Evolutionary conservation across 495 filamentous ascomycete species (phyloP).

Genomic region (Podospora anserina): DNA sequence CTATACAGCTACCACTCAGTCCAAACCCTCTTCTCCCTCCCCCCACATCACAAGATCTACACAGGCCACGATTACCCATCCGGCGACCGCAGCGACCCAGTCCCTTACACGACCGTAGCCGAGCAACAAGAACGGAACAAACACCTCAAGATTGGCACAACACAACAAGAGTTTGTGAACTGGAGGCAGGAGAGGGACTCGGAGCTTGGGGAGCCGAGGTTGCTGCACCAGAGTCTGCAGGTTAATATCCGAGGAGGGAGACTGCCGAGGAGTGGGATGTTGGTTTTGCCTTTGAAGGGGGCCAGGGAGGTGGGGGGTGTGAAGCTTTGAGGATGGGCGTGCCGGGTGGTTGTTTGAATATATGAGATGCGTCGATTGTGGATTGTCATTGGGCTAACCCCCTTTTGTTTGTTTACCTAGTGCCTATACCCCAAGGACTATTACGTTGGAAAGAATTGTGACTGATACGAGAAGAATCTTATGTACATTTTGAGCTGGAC

Average conservation of each 20-base stretch:
- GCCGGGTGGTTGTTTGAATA: not conserved
- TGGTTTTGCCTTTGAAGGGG: not conserved
- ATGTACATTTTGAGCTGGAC: not conserved
- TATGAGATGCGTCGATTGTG: not conserved
- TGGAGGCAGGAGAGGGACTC: constrained; percentile 49
- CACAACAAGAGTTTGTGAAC: constrained; percentile 48
- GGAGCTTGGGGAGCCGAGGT: constrained; percentile 45
- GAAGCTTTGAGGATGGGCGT: not conserved
- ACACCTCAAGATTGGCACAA: constrained; percentile 45
- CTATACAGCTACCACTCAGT: constrained; percentile 34
- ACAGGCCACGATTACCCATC: constrained; percentile 52
- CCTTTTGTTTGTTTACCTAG: no score
- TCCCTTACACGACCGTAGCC: constrained; percentile 47
- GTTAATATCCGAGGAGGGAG: constrained; percentile 56
- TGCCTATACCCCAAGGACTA: not conserved
- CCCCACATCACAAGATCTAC: constrained; percentile 46
- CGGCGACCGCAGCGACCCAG: constrained; percentile 27
- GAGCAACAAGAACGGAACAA: constrained; percentile 53
- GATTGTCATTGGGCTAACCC: no score
- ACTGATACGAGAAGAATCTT: not conserved
- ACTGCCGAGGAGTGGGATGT: constrained; percentile 34
- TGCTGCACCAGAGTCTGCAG: constrained; percentile 57
- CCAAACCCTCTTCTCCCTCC: constrained; percentile 46
- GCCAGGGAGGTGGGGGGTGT: not conserved
- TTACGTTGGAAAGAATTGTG: not conserved